phyloP scores from a whole-genome alignment of 2,329 filamentous ascomycete genomes.

The Metarhizium brunneum region DNA sequence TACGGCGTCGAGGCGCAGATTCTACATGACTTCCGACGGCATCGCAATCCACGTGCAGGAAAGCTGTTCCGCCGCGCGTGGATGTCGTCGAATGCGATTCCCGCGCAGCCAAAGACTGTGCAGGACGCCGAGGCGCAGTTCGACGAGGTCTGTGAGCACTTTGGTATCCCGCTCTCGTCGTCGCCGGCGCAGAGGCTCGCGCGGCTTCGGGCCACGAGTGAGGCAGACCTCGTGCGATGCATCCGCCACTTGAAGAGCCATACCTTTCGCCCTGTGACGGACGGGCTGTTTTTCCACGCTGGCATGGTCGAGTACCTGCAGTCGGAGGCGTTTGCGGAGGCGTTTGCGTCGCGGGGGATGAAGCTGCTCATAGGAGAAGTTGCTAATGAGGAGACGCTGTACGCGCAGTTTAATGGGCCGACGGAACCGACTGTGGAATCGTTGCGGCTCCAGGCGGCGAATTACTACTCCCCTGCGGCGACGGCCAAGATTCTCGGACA shows the following conservation, averaged over 20 bases:
- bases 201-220: background rate
- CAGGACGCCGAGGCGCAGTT: slow-evolving; percentile 29
- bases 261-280: slow-evolving; percentile 35
- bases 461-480: slow-evolving; percentile 32
- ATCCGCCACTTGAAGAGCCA: slow-evolving; percentile 31
- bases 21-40: slow-evolving; percentile 22
- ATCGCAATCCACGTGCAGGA: background rate
- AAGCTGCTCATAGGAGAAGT: slow-evolving; percentile 33
- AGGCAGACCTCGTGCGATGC: slow-evolving; percentile 20
- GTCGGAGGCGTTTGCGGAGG: slow-evolving; percentile 24
- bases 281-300: slow-evolving; percentile 28
- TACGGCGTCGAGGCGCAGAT: slow-evolving; percentile 33
- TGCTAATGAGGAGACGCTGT: slow-evolving; percentile 33
- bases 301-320: slow-evolving; percentile 29
- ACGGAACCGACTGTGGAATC: slow-evolving; percentile 21
- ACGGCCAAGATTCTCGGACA: slow-evolving; percentile 24
- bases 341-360: slow-evolving; percentile 24
- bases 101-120: slow-evolving; percentile 30
- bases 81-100: slow-evolving; percentile 36
- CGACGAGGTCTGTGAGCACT: slow-evolving; percentile 29
- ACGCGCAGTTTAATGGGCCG: slow-evolving; percentile 29
- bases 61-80: slow-evolving; percentile 27
- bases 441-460: slow-evolving; percentile 27
- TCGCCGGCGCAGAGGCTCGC: background rate
- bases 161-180: slow-evolving; percentile 16